These are phyloP conservation scores for Cryptococcus amylolentus DNA, from an alignment of 1,284 basidiomycete genomes.

Conservation along the genomic window DNA sequence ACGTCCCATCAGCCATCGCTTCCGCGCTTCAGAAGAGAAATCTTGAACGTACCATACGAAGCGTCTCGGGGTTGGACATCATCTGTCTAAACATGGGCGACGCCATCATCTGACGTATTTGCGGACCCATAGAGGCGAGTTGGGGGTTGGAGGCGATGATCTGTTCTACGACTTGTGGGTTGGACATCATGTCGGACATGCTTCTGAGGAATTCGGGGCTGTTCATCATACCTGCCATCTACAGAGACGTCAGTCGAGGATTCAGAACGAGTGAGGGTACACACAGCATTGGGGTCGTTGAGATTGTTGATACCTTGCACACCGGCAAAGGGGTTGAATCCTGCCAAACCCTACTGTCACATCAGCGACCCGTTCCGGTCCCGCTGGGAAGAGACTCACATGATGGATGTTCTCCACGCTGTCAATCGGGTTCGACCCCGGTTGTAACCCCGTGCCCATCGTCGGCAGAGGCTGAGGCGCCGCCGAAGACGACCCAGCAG, in stretches of 20 bases:
- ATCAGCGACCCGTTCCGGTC: background rate
- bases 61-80: conserved; percentile 55
- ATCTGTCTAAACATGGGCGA: conserved; percentile 76
- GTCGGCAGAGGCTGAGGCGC: conserved; percentile 59
- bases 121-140: conserved; percentile 70
- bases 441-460: conserved; percentile 79
- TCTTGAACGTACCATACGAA: conserved; percentile 31
- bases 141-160: conserved; percentile 78
- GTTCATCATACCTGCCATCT: conserved; percentile 80
- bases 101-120: conserved; percentile 73
- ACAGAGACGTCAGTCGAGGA: conserved; percentile 9
- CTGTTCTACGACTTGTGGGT: conserved; percentile 77
- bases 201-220: conserved; percentile 71
- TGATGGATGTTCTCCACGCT: conserved; percentile 45
- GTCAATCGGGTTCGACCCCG: conserved; percentile 57
- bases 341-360: conserved; percentile 45
- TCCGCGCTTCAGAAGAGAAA: background rate
- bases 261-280: conserved; percentile 21
- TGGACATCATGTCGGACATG: conserved; percentile 61
- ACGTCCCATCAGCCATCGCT: conserved; percentile 3
- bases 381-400: conserved; percentile 22
- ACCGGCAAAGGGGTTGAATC: conserved; percentile 80
- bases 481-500: conserved; percentile 11
- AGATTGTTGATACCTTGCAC: conserved; percentile 70
- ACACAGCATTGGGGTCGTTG: conserved; percentile 84